Base-by-base conservation (phyloP, 345 rosid species). In the Acer negundo region DNA sequence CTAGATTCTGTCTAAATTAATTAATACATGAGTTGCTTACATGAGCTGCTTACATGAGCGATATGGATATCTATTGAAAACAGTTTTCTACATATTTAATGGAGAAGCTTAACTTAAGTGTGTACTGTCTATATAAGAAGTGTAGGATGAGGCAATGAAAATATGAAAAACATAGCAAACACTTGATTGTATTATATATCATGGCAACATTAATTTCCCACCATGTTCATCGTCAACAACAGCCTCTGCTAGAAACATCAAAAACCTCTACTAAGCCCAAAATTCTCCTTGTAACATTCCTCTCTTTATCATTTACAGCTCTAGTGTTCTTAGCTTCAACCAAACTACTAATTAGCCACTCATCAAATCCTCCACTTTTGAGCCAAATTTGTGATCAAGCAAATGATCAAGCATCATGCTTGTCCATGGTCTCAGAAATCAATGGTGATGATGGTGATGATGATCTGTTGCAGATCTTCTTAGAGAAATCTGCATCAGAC, bases 161-260 rank as follows among this genome's bases (percentile, higher is more conserved):
- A 19, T 7, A 5, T 35, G 11, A 3, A 1, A 35, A 75, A 31
- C 19, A 22, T 40, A 31, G 31, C 6, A 35, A 56, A 15, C 20
- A 67, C 40, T 35, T 22, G 0, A 46, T 12, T 28, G 20, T 6
- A 16, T 1, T 4, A 28, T 28, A 28, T 28, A 59, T 35, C 79
- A 89, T 85, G 87, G 82, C 83, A 0, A 55, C 42, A 42, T 42
- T 2, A 42, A 42, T 42, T 42, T 42, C 46, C 76, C 55, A 72
- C 23, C 85, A 83, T 75, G 38, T 4, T 35, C 38, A 35, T 35
- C 38, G 4, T 35, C 38, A 35, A 35, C 61, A 74, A 20, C 85
- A 83, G 77, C 92, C 93, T 73, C 90, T 89, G 10, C 80, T 90
- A 47, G 40, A 82, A 79, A 53, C 80, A 13, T 81, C 91, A 26